Base-by-base conservation (phyloP, 306 rosid species). In the Dalbergia cochinchinensis region DNA sequence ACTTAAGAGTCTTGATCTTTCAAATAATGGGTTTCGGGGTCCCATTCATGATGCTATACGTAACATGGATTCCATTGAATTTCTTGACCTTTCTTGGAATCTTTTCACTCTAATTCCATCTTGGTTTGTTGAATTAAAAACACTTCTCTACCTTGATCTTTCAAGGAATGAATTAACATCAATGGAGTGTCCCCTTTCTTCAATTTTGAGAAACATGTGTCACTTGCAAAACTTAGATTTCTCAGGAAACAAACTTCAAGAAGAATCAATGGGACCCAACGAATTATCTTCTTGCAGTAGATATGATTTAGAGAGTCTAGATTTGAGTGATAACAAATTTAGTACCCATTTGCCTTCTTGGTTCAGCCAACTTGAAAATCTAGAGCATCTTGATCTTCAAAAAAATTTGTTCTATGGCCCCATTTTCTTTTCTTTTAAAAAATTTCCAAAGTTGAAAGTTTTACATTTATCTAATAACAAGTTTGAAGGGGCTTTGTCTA, bases 341-440 rank as follows among this genome's bases (percentile, higher is more conserved):
- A 47, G 0, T 20, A 71, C 15, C 48, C 60, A 1, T 20, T 61
- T 79, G 22, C 69, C 83, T 6, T 20, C 16, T 69, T 62, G 75
- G 69, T 12, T 78, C 0, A 77, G 71, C 13, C 33, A 69, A 18
- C 11, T 69, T 48, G 6, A 48, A 11, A 68, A 45, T 20, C 19
- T 68, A 5, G 3, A 6, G 3, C 0, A 0, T 3, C 59, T 69
- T 26, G 0, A 22, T 68, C 39, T 44, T 2, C 6, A 5, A 12
- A 5, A 50, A 11, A 63, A 63, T 34, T 33, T 35, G 1, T 48
- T 76, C 4, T 7, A 64, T 35, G 73, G 73, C 3, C 33, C 13
- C 50, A 59, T 58, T 14, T 54, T 59, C 3, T 35, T 14, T 53
- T 72, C 61, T 63, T 12, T 80, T 3, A 65, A 20, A 14, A 71